Percentiles rank a stretch among this genome's conserved stretches.
Conservation (phyloP, 2,329 filamentous ascomycete species). For the Xylariaceae sp. region DNA sequence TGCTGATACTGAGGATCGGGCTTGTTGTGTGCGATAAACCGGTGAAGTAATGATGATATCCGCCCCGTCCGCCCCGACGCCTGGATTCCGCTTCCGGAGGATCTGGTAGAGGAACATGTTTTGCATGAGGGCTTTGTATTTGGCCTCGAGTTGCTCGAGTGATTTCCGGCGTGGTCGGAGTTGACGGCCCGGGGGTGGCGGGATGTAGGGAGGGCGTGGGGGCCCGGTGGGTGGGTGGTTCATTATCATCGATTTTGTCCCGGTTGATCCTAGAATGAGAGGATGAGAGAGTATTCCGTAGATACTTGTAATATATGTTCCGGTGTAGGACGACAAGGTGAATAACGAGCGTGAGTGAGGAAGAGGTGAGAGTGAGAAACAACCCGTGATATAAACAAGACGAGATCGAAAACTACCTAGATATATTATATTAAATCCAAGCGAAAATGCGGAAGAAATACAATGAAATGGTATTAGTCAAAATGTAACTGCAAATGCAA, state of each 20-base stretch:
- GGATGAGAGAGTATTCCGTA: no score
- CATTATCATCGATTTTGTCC: slow-evolving; percentile 2
- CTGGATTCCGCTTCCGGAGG: neutral
- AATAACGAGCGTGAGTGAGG: no score
- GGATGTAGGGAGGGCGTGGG: slow-evolving; percentile 10
- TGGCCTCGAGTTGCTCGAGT: slow-evolving; percentile 22
- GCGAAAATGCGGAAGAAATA: no score
- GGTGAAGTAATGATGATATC: neutral
- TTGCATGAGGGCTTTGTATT: slow-evolving; percentile 26
- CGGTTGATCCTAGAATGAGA: no score
- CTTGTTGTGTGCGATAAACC: neutral
- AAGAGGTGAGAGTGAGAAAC: no score
- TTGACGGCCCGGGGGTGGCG: slow-evolving; percentile 13
- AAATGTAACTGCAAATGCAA: neutral
- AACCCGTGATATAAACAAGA: no score
- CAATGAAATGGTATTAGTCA: no score
- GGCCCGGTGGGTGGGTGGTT: neutral
- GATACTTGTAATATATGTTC: no score
- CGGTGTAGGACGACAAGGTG: no score
- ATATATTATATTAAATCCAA: no score
- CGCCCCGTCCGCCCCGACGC: neutral
- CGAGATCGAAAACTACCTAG: no score
- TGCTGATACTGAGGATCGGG: no score
- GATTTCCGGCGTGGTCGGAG: slow-evolving; percentile 19
- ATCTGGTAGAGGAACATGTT: slow-evolving; percentile 20